Base-by-base conservation (phyloP, 352 stramenopile species). In the Phytophthora colocasiae region DNA sequence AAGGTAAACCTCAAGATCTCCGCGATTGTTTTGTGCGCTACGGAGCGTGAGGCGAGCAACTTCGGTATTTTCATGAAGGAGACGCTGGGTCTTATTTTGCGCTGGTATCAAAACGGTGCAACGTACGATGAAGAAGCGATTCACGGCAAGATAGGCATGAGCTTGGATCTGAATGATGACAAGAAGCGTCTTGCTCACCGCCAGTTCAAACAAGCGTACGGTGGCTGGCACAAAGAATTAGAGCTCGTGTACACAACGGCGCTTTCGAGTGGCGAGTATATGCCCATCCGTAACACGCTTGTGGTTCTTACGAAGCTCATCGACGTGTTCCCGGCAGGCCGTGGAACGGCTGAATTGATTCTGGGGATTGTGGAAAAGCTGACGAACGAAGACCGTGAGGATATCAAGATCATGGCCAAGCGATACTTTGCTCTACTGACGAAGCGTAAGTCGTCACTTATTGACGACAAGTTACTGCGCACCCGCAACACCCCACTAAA, bases 351-450 rank as follows among this genome's bases (percentile, higher is more conserved):
- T 15, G 81, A 91, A 34, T 69, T 76, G 36, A 63, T 96, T 57
- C 54, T 94, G n/a, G 69, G 66, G 22, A 81, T 91, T 7, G 79
- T 95, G 17, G 80, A 93, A 39, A 69, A 51, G 14, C 67, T 96
- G 2, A 95, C 79, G 22, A 73, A 87, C n/a, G 87, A 97, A 60
- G 83, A 95, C 6, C 81, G 84, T 9, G 87, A 96, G 63, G 89
- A 97, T 59, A 87, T 97, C 39, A 95, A 97, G 75, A 93, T 95
- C 46, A 97, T 97, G 89, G 87, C 89, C 14, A 90, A 90, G 53
- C 83, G 89, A 6, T 97, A 97, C 68, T 92, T 81, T 56, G 85
- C 86, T 32, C 61, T 97, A 17, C 63, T 97, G 17, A 92, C 84
- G 19, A 93, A 95, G 64, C 75, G 85, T 34, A 92, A 92, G 55